These are phyloP conservation scores for Carpinus fangiana DNA, from an alignment of 306 rosid genomes.

Conservation along the genomic window DNA sequence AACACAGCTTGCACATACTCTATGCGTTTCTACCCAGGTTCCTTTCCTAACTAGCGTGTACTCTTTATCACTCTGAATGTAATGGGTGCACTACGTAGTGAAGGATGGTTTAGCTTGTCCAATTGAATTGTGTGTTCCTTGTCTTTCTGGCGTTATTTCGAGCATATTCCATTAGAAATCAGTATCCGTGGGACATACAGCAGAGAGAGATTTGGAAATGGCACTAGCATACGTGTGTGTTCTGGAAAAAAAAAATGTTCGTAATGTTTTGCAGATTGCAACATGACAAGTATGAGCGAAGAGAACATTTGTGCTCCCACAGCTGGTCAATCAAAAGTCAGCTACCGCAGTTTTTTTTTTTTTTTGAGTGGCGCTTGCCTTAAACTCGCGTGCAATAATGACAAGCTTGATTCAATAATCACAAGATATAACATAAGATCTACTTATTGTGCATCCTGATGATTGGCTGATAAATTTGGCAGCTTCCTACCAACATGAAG, in stretches of 20 bases:
- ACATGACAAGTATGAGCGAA: background rate
- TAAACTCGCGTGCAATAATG: background rate
- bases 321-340: background rate
- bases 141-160: background rate
- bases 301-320: background rate
- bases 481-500: conserved; percentile 86
- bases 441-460: conserved; percentile 25
- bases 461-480: conserved; percentile 23
- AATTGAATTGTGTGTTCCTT: no score
- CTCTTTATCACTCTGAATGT: background rate
- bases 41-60: conserved; percentile 4
- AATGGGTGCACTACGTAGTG: background rate
- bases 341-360: background rate
- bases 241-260: no score
- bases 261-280: background rate
- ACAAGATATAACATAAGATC: conserved; percentile 2
- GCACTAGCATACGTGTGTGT: background rate
- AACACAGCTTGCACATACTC: conserved; percentile 98
- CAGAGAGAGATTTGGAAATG: background rate
- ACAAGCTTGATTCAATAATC: background rate
- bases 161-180: background rate
- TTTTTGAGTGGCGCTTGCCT: background rate
- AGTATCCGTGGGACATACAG: background rate
- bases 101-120: background rate
- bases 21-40: conserved; percentile 96